Evolutionary conservation across 208 protist genomes (phyloP).

Genomic region (Balamuthia mandrillaris): DNA sequence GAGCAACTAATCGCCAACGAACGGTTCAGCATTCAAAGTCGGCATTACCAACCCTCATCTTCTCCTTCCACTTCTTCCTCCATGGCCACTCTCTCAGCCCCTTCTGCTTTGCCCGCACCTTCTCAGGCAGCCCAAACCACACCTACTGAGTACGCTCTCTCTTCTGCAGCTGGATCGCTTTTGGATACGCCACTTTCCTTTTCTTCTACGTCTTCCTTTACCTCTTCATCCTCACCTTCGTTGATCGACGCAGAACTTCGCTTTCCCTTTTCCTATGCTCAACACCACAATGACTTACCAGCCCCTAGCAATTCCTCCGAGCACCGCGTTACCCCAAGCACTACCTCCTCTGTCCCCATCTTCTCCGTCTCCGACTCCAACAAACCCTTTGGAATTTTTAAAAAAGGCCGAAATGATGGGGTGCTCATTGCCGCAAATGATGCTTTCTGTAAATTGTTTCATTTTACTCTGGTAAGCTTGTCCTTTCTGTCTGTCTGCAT

Average conservation of each 20-base stretch:
- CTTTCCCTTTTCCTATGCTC: neutral
- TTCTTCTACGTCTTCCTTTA: neutral
- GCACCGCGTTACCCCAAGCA: neutral
- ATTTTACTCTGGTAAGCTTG: neutral
- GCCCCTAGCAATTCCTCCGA: neutral
- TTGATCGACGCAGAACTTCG: neutral
- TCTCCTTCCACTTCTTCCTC: too few species aligned
- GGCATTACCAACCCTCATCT: neutral
- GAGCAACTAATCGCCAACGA: too few species aligned
- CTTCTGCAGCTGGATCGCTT: too few species aligned
- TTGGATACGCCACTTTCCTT: neutral
- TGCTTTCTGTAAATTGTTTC: neutral
- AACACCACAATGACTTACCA: neutral
- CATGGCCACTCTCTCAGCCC: too few species aligned
- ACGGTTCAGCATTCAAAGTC: too few species aligned
- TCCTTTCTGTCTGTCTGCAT: neutral
- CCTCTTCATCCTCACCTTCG: neutral
- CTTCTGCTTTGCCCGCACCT: too few species aligned
- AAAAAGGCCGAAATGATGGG: constrained; percentile 2
- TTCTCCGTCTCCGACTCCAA: neutral
- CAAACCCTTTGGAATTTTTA: constrained; percentile 17
- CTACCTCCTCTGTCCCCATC: neutral
- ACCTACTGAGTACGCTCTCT: too few species aligned
- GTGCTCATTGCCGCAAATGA: neutral
- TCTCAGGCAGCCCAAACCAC: too few species aligned